Evolutionary conservation across 345 rosid species (phyloP).

Genomic region (Turritis glabra): DNA sequence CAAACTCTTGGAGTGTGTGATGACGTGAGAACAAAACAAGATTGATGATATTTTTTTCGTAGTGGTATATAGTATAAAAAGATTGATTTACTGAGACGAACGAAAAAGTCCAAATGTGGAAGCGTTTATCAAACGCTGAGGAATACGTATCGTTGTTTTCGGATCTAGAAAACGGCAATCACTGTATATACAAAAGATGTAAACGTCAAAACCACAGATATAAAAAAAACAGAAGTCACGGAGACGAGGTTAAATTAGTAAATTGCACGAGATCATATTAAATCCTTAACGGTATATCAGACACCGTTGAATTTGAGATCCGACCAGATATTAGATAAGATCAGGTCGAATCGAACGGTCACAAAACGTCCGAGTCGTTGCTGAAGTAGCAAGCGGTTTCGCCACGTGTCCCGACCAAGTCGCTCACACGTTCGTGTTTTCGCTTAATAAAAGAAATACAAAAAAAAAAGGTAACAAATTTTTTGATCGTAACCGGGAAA

Average conservation of each 20-base stretch:
- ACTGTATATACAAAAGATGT: conserved; percentile 1
- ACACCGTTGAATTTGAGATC: conserved; percentile 21
- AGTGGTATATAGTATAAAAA: background rate
- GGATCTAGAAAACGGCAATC: background rate
- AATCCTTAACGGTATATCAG: conserved; percentile 1
- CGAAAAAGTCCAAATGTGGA: conserved; percentile 7
- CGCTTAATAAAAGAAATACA: background rate
- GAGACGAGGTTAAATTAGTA: background rate
- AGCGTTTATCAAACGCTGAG: background rate
- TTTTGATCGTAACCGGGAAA: background rate
- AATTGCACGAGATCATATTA: background rate
- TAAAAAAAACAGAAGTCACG: background rate
- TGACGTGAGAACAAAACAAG: conserved; percentile 10
- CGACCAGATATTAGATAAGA: conserved; percentile 37
- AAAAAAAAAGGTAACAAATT: background rate
- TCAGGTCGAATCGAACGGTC: conserved; percentile 31
- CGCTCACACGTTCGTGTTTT: conserved; percentile 35
- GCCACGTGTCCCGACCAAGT: conserved; percentile 37
- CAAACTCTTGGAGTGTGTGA: conserved; percentile 25
- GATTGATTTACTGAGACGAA: background rate
- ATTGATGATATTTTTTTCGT: background rate
- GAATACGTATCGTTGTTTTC: background rate
- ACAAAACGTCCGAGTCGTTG: conserved; percentile 8
- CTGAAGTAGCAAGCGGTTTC: conserved; percentile 18
- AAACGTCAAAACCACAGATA: conserved; percentile 3